Evolutionary conservation across 495 filamentous ascomycete genomes (phyloP), one percentile per base, ranked within the genome.

Genomic region (Umbilicaria muhlenbergii): DNA sequence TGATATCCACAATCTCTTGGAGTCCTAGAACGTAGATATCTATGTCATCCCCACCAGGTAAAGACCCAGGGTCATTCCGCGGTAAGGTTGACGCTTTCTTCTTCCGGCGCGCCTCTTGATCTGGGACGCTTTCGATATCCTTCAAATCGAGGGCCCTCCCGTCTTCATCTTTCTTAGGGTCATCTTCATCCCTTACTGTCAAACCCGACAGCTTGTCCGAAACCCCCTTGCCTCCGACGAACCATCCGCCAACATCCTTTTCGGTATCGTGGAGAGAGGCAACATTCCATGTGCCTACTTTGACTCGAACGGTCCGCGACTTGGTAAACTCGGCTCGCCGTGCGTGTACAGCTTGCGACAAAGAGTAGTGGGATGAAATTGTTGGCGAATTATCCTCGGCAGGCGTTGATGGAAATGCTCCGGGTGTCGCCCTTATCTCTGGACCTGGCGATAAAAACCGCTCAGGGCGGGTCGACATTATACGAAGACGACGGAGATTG

Each of bases 211-310:
- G 54, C 11, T 62, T 60, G 33, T 77, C 67, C 46, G 75, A 71
- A 2, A 87, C 53, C 5, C 81, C 86, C 51, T 83, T 74, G 3
- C 80, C 81, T 3, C 80, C 67, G 14, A 87, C 69, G 55, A 94
- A 92, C 88, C 88, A 95, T 24, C 70, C 75, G 1, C 74, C 81
- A 7, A 95, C 64, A 58, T 94, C 88, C 48, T 82, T 80, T 58
- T 93, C 87, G 1, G 85, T 88, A 31, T 80, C 83, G 34, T 78
- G 70, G 44, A 80, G 73, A 1, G 81, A 77, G 7, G 86, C 92
- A 21, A 95, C 85, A 61, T 99, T 99, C 92, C 92, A 99, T 1
- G 81, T 79, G 5, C 87, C 91, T 17, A 95, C 67, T 54, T 93
- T 95, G 51, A 96, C 72, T 44, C 74, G 76, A 42, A 94, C 73